A percentile compares a stretch with the other conserved stretches of the same genome.
Conservation (phyloP, 2,329 filamentous ascomycete species). For the Aspergillus sergii region DNA sequence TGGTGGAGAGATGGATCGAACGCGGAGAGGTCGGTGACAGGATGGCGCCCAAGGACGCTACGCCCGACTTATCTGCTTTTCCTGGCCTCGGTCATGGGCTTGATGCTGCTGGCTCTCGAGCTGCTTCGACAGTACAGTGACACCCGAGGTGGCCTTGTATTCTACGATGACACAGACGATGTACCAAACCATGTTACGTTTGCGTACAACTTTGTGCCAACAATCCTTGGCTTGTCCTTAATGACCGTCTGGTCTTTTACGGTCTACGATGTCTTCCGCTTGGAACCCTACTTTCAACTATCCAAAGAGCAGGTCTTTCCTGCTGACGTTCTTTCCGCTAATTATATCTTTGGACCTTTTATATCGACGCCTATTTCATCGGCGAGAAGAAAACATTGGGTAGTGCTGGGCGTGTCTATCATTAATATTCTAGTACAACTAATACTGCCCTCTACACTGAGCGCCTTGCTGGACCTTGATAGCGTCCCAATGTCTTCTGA, state of each 20-base stretch:
- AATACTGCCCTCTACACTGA: neutral
- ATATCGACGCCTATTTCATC: neutral
- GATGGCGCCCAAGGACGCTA: neutral
- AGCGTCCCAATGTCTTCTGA: neutral
- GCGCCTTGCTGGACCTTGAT: neutral
- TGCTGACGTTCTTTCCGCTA: neutral
- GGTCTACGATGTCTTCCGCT: neutral
- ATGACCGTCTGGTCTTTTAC: neutral
- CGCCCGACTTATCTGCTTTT: neutral
- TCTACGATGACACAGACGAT: neutral
- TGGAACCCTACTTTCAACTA: constrained; percentile 1
- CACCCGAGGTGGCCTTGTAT: neutral
- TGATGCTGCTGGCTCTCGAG: neutral
- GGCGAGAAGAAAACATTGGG: neutral
- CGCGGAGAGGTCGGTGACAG: neutral
- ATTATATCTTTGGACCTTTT: neutral
- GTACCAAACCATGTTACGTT: neutral
- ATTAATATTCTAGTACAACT: neutral
- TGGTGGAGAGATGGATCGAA: neutral
- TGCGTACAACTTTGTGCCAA: neutral
- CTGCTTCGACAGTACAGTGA: neutral
- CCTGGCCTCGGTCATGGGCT: neutral
- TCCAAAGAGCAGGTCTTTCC: neutral
- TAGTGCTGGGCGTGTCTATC: neutral
- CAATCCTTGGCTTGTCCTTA: neutral